Evolutionary conservation across 2,329 filamentous ascomycete genomes (phyloP).

Genomic region (Zymoseptoria passerinii): DNA sequence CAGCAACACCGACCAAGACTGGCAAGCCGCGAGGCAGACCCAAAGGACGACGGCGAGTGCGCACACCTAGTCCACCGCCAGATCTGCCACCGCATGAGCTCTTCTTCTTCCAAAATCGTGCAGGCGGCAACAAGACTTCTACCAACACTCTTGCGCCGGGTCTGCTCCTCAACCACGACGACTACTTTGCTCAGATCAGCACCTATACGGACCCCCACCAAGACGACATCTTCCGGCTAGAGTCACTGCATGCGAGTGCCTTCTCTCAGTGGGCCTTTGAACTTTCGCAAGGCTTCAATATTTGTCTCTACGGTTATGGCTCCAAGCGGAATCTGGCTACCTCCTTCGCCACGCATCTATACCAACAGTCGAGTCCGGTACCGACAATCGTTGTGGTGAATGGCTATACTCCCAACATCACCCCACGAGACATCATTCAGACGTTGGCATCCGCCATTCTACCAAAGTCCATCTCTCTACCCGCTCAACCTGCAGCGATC

Average conservation of each 20-base stretch:
- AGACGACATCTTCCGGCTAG: slow-evolving; percentile 61
- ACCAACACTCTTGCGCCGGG: slow-evolving; percentile 72
- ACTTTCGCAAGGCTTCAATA: slow-evolving; percentile 72
- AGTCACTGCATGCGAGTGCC: slow-evolving; percentile 66
- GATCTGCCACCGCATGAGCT: slow-evolving; percentile 80
- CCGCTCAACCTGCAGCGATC: slow-evolving; percentile 60
- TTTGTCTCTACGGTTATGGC: slow-evolving; percentile 88
- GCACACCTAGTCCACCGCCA: slow-evolving; percentile 69
- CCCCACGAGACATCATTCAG: slow-evolving; percentile 59
- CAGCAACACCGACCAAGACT: slow-evolving; percentile 39
- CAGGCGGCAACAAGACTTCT: slow-evolving; percentile 73
- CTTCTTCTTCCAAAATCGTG: slow-evolving; percentile 88
- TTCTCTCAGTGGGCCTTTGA: slow-evolving; percentile 94
- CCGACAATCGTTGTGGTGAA: slow-evolving; percentile 75
- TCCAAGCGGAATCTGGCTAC: slow-evolving; percentile 72
- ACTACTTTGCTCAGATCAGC: slow-evolving; percentile 69
- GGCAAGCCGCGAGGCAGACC: slow-evolving; percentile 41
- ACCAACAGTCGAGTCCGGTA: slow-evolving; percentile 37
- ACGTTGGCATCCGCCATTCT: slow-evolving; percentile 59
- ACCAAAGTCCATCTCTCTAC: slow-evolving; percentile 42
- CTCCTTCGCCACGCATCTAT: slow-evolving; percentile 64
- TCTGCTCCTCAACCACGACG: slow-evolving; percentile 75
- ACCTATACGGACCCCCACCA: slow-evolving; percentile 60
- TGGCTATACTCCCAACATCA: slow-evolving; percentile 63
- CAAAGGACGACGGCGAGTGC: slow-evolving; percentile 43